Percentiles rank a stretch among this genome's conserved stretches.
These are phyloP conservation scores for Ballota nigra DNA, from an alignment of 257 asterid genomes.

Conservation along the genomic window DNA sequence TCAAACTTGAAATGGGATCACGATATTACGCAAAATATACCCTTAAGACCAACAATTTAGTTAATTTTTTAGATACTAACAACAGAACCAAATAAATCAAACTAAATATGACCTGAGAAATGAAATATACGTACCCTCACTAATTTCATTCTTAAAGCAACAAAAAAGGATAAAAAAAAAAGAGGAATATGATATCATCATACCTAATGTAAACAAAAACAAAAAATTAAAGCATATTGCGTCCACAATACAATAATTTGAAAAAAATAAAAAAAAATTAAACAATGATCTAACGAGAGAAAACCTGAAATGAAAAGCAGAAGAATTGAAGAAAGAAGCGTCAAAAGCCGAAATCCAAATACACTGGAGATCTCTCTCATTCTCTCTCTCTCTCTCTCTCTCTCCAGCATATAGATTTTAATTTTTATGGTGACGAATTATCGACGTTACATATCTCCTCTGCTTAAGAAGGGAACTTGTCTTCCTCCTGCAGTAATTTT, in stretches of 20 bases:
- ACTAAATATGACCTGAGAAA: not conserved
- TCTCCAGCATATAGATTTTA: not conserved
- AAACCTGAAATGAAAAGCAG: slow-evolving; percentile 26
- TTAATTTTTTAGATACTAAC: not conserved
- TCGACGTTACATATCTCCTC: not conserved
- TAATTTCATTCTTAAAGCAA: not conserved
- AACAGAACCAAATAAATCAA: not conserved
- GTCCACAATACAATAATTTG: not conserved
- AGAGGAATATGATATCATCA: not conserved
- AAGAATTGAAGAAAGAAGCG: slow-evolving; percentile 43
- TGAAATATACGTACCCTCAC: not conserved
- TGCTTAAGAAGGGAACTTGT: too few relatives aligned
- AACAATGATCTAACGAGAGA: not conserved
- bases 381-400: slow-evolving; percentile 18
- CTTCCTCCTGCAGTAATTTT: too few relatives aligned
- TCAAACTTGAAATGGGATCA: not conserved
- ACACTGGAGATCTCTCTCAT: slow-evolving; percentile 50
- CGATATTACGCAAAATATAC: not conserved
- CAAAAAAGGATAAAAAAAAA: not conserved
- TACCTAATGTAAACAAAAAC: slow-evolving; percentile 37
- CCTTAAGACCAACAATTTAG: not conserved
- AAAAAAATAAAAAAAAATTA: too few relatives aligned
- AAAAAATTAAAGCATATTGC: not conserved
- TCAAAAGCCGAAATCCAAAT: slow-evolving; percentile 41
- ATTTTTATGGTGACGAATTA: not conserved